A percentile compares a stretch with the other conserved stretches of the same genome.
Conservation (phyloP, 1,284 basidiomycete species). For the Sphaerobolus stellatus region DNA sequence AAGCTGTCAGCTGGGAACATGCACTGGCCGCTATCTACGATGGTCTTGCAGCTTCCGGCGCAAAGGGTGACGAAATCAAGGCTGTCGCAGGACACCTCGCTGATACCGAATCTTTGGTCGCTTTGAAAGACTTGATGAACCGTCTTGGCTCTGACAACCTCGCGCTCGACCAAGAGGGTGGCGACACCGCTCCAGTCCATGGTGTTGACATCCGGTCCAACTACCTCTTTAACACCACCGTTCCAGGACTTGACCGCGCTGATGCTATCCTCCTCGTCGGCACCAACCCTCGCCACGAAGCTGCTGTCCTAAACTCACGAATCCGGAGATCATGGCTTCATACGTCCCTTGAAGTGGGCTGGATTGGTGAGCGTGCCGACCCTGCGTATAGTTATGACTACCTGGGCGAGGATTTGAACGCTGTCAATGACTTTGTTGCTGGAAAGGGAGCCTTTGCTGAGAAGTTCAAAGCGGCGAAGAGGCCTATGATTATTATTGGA, state of each 20-base stretch:
- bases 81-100: conserved; percentile 91
- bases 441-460: conserved; percentile 80
- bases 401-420: conserved; percentile 79
- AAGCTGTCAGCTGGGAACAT: conserved; percentile 90
- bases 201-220: conserved; percentile 93
- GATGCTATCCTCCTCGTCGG: conserved; percentile 94
- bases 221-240: conserved; percentile 96
- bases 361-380: conserved; percentile 91
- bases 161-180: conserved; percentile 73
- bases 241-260: conserved; percentile 88
- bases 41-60: conserved; percentile 79
- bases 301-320: conserved; percentile 95
- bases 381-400: conserved; percentile 94
- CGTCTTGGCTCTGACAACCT: conserved; percentile 95
- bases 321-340: conserved; percentile 95
- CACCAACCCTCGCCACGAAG: conserved; percentile 97
- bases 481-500: conserved; percentile 92
- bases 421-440: conserved; percentile 76
- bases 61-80: conserved; percentile 94
- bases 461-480: conserved; percentile 90
- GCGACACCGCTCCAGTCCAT: conserved; percentile 66
- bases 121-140: conserved; percentile 93
- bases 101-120: conserved; percentile 92
- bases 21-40: conserved; percentile 80
- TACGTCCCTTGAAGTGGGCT: conserved; percentile 79